A percentile compares a stretch with the other conserved stretches of the same genome.
phyloP scores from a whole-genome alignment of 1,284 basidiomycete genomes.

The Malassezia arunalokei region DNA sequence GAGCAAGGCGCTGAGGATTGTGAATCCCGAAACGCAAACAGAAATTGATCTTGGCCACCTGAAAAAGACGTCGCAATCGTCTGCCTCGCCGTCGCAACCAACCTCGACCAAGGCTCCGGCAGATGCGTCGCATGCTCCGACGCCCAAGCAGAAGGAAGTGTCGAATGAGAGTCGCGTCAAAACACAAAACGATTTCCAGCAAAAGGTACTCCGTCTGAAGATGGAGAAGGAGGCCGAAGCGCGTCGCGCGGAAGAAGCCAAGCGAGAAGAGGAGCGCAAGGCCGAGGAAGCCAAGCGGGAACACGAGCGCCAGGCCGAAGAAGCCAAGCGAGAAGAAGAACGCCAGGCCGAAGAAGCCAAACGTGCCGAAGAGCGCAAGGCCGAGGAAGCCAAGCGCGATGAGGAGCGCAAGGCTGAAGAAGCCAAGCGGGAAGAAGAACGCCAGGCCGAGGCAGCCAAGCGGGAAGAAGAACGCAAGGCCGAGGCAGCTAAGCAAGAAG shows the following conservation, averaged over 20 bases:
- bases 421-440: conserved; percentile 21
- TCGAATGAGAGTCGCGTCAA: conserved; percentile 30
- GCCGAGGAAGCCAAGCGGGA: conserved; percentile 12
- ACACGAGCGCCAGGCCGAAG: conserved; percentile 14
- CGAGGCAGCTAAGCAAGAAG: neutral
- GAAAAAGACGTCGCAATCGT: conserved; percentile 10
- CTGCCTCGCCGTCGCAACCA: neutral
- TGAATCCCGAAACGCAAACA: conserved; percentile 44
- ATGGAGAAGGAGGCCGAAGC: conserved; percentile 16
- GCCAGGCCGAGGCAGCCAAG: conserved; percentile 4
- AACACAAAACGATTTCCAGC: conserved; percentile 34
- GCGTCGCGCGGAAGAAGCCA: conserved; percentile 25
- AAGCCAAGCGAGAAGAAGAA: conserved; percentile 17
- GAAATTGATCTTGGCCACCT: conserved; percentile 36
- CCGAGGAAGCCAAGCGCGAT: conserved; percentile 12
- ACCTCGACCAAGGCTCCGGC: neutral
- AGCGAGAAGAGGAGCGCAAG: conserved; percentile 20
- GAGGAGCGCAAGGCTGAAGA: conserved; percentile 5
- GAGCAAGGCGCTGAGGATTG: conserved; percentile 44
- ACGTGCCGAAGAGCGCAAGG: neutral
- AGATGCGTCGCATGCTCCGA: neutral
- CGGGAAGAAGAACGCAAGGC: conserved; percentile 18
- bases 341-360: conserved; percentile 20
- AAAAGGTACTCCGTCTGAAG: conserved; percentile 21
- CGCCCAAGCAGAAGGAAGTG: conserved; percentile 16